Percentiles rank a stretch among this genome's conserved stretches.
phyloP scores from a whole-genome alignment of 345 rosid genomes.

The Alliaria petiolata region DNA sequence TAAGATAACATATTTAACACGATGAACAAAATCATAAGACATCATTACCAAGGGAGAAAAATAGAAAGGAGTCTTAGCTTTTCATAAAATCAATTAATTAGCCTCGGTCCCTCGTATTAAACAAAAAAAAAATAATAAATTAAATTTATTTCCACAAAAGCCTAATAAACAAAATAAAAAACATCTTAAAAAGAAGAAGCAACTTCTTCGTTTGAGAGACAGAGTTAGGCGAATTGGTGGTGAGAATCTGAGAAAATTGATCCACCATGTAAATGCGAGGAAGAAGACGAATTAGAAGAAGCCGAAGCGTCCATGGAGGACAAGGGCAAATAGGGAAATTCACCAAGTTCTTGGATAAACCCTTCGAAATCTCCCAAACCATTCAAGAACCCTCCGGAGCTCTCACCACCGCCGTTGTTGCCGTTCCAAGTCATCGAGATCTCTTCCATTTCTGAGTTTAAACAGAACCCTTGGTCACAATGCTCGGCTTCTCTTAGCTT shows the following conservation, averaged over 20 bases:
- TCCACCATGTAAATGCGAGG: slow-evolving; percentile 24
- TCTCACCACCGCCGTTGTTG: slow-evolving; percentile 9
- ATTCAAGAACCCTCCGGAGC: slow-evolving; percentile 48
- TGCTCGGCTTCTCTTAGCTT: not conserved
- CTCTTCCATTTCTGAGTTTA: slow-evolving; percentile 23
- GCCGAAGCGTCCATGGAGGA: slow-evolving; percentile 35
- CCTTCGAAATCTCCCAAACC: slow-evolving; percentile 71
- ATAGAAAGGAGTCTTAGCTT: not conserved
- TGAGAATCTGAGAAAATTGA: slow-evolving; percentile 24
- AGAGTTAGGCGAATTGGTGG: slow-evolving; percentile 14
- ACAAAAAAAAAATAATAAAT: not conserved
- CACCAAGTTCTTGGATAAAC: slow-evolving; percentile 66
- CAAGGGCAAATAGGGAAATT: slow-evolving; percentile 49
- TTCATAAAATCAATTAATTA: not conserved
- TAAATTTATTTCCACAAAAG: slow-evolving; percentile 5
- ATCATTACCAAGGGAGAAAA: not conserved
- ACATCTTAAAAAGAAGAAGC: not conserved
- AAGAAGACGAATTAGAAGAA: slow-evolving; percentile 28
- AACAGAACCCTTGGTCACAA: slow-evolving; percentile 8
- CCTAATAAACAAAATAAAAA: slow-evolving; percentile 3
- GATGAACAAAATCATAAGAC: not conserved
- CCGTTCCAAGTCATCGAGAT: slow-evolving; percentile 28
- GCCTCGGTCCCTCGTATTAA: not conserved
- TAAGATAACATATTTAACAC: not conserved
- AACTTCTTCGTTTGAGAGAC: not conserved